Evolutionary conservation across 2,329 filamentous ascomycete genomes (phyloP), one percentile per base, ranked within the genome.

Genomic region (Didymella exigua): DNA sequence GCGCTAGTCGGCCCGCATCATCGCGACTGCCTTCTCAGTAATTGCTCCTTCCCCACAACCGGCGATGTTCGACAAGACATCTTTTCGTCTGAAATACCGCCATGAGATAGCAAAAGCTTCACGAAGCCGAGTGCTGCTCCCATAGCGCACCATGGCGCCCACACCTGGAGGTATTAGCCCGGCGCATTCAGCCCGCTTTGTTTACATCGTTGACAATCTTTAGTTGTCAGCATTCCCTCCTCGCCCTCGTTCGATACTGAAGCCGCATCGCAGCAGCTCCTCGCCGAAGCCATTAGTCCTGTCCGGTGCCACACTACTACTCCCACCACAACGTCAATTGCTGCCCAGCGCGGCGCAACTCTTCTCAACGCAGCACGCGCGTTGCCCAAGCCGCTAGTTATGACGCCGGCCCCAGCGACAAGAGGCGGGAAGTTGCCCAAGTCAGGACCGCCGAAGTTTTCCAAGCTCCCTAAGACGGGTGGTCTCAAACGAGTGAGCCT

Each of bases 321-420:
- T 13, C n/a, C 16, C 11, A 14, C 30, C 14, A 10, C 26, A 3
- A 23, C n/a, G 10, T 33, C 37, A 3, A 43, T 18, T n/a, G 23
- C 47, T 9, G 53, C 64, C 9, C 30, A 54, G 7, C 36, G 21
- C 11, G 63, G 62, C 50, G 69, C 69, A 21, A 58, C 42, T 30
- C 62, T 72, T 3, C 63, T 75, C 27, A 75, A 75, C 52, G 61
- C 65, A 16, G 71, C 68, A 23, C 69, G 70, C 29, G 44, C 19
- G 24, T 43, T 63, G 13, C 37, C 49, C 16, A 62, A 53, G 24
- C 52, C 56, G 11, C 18, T 48, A 29, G 33, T 42, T 5, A 53
- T 45, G 44, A 34, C 19, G 16, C 48, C 43, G 16, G 13, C 37
- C 23, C 31, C 30, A 13, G 62, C 37, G 2, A 18, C 9, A 18